Percentiles rank a stretch among this genome's conserved stretches.
Conservation (phyloP, 768 basidiomycete species). For the Russula ochroleuca region DNA sequence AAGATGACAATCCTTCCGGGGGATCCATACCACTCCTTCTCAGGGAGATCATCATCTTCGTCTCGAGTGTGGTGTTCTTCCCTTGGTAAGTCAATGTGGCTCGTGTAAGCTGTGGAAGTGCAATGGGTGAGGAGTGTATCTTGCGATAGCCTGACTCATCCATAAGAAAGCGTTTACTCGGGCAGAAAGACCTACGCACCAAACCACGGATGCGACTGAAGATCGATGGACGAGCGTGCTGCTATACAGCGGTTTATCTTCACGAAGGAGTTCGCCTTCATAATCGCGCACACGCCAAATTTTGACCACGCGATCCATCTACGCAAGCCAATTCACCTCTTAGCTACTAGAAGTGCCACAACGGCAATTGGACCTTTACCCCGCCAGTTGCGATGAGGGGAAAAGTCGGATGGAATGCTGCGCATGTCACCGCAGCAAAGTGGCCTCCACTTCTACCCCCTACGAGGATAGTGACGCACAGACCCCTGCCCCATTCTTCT, state of each 20-base stretch:
- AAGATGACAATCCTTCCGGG: slow-evolving; percentile 56
- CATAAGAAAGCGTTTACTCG: neutral
- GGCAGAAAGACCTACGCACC: slow-evolving; percentile 39
- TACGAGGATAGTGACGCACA: slow-evolving; percentile 60
- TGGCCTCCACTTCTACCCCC: slow-evolving; percentile 75
- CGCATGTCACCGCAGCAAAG: slow-evolving; percentile 59
- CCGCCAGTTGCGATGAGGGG: slow-evolving; percentile 76
- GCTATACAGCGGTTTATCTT: slow-evolving; percentile 76
- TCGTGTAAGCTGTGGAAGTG: slow-evolving; percentile 47
- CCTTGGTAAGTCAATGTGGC: slow-evolving; percentile 26
- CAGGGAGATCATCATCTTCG: slow-evolving; percentile 24
- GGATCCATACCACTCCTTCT: slow-evolving; percentile 10
- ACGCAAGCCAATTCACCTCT: slow-evolving; percentile 12
- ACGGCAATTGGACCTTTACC: slow-evolving; percentile 39
- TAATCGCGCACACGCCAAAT: slow-evolving; percentile 60
- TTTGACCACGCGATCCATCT: slow-evolving; percentile 73
- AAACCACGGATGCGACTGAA: slow-evolving; percentile 57
- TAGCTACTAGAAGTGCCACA: slow-evolving; percentile 4
- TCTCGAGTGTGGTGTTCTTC: slow-evolving; percentile 28
- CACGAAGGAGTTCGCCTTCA: slow-evolving; percentile 43
- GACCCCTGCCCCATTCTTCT: slow-evolving; percentile 56
- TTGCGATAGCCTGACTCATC: slow-evolving; percentile 9
- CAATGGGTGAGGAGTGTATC: slow-evolving; percentile 47
- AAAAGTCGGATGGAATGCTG: slow-evolving; percentile 60
- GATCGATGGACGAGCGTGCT: slow-evolving; percentile 62